Evolutionary conservation across 495 filamentous ascomycete genomes (phyloP), one percentile per base, ranked within the genome.

Genomic region (Choiromyces venosus): DNA sequence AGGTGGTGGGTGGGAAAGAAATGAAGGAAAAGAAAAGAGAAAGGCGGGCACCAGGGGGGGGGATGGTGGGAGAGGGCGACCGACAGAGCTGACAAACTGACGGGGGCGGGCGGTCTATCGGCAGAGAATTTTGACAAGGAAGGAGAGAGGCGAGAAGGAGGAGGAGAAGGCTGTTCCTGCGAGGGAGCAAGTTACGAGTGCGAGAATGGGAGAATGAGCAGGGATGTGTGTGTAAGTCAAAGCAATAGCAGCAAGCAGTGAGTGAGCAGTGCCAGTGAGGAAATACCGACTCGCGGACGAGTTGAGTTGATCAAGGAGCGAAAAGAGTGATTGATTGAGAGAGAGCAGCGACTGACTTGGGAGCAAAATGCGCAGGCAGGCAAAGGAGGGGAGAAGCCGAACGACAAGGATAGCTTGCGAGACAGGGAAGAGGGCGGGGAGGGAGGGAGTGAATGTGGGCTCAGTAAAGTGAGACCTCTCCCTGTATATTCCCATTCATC

Each of bases 1-100:
- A n/a, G n/a, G n/a, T n/a, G n/a, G n/a, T n/a, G n/a, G n/a, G n/a
- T n/a, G 71, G 69, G 72, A 76, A 65, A 61, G n/a, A 66, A n/a
- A 52, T 67, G 68, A 76, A 76, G 25, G 66, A 71, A 35, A 68
- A 69, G 37, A 71, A 37, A 29, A 64, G 36, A 75, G 39, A 69
- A 66, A n/a, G 35, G 67, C 72, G 74, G 68, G 65, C 72, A 52
- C 61, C 36, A 71, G 68, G 40, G 37, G 67, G 65, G 42, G 65
- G 14, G 73, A 64, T 36, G 70, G 64, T 65, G 73, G 69, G 46
- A 75, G 70, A 37, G 72, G 71, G 68, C 74, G 71, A 76, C 71
- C 74, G 71, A 67, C 71, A 64, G 61, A 61, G 68, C 73, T 65
- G 37, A 64, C 71, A 44, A 67, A 69, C 68, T 68, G 21, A 25